These are phyloP conservation scores for Galerina marginata DNA, from an alignment of 768 basidiomycete species.

Conservation along the genomic window DNA sequence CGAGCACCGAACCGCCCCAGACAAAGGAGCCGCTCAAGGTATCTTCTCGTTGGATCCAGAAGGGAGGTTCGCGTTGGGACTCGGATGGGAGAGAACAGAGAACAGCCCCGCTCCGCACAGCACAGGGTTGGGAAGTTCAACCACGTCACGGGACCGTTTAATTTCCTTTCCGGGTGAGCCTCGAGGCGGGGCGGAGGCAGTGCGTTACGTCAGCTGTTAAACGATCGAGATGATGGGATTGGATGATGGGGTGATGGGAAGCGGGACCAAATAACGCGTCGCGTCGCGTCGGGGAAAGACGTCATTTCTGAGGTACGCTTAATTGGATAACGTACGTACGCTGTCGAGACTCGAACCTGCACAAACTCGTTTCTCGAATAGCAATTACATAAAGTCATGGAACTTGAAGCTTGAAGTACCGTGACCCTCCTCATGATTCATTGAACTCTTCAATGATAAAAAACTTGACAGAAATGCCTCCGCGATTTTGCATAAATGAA, in stretches of 20 bases:
- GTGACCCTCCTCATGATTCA: too few species aligned
- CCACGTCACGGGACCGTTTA: slow-evolving; percentile 8
- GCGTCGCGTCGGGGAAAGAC: too few species aligned
- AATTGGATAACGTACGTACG: too few species aligned
- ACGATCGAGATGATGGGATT: background rate
- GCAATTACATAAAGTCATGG: too few species aligned
- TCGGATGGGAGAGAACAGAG: slow-evolving; percentile 1
- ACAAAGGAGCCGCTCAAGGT: background rate
- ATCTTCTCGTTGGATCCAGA: background rate
- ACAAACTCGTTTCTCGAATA: too few species aligned
- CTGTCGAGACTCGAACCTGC: too few species aligned
- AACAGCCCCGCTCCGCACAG: background rate
- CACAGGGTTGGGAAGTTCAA: background rate
- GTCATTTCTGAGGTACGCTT: too few species aligned
- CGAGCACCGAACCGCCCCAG: background rate
- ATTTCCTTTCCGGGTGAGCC: background rate
- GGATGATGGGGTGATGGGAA: background rate
- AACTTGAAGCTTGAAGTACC: too few species aligned
- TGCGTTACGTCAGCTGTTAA: background rate
- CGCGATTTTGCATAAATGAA: too few species aligned
- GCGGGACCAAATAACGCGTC: slow-evolving; percentile 8
- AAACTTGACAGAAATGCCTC: too few species aligned
- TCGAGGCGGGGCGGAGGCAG: slow-evolving; percentile 2
- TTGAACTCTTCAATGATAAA: too few species aligned
- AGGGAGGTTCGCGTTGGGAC: background rate